Evolutionary conservation across 768 basidiomycete genomes (phyloP).

Genomic region (Mycena venus): DNA sequence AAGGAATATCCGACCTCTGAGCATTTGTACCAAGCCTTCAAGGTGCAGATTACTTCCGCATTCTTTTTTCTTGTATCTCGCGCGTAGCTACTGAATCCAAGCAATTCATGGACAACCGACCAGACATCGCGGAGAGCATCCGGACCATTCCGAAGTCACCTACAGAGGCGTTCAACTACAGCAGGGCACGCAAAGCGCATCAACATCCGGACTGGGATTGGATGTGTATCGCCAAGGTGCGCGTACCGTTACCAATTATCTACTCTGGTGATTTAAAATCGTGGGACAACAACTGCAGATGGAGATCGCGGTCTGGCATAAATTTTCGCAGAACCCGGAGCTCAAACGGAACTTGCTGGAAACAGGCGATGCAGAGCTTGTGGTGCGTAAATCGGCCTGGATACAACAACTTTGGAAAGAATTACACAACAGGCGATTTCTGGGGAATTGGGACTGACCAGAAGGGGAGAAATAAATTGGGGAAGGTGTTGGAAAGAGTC

Average conservation of each 20-base stretch:
- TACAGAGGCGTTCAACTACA: not conserved
- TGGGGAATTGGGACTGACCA: slow-evolving; percentile 57
- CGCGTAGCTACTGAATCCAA: too few relatives aligned
- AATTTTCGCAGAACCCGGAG: slow-evolving; percentile 16
- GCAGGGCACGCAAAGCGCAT: not conserved
- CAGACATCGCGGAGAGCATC: slow-evolving; percentile 14
- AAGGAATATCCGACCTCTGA: too few relatives aligned
- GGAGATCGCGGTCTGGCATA: slow-evolving; percentile 9
- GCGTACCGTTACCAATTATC: not conserved
- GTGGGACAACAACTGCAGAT: not conserved
- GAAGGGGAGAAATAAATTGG: slow-evolving; percentile 64
- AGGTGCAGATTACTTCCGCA: slow-evolving; percentile 40
- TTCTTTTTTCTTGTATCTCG: too few relatives aligned
- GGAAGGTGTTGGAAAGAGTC: slow-evolving; percentile 39
- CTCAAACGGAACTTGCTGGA: not conserved
- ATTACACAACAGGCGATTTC: slow-evolving; percentile 37
- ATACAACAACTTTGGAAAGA: not conserved
- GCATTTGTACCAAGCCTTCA: slow-evolving; percentile 67
- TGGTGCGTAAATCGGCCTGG: not conserved
- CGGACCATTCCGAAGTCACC: not conserved
- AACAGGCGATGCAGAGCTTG: not conserved
- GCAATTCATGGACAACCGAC: slow-evolving; percentile 2
- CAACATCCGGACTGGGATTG: slow-evolving; percentile 1
- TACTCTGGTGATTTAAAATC: too few relatives aligned
- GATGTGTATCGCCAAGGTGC: not conserved